Percentiles rank a stretch among this genome's conserved stretches.
Conservation (phyloP, 108 stramenopile species). For the Parmales sp. region DNA sequence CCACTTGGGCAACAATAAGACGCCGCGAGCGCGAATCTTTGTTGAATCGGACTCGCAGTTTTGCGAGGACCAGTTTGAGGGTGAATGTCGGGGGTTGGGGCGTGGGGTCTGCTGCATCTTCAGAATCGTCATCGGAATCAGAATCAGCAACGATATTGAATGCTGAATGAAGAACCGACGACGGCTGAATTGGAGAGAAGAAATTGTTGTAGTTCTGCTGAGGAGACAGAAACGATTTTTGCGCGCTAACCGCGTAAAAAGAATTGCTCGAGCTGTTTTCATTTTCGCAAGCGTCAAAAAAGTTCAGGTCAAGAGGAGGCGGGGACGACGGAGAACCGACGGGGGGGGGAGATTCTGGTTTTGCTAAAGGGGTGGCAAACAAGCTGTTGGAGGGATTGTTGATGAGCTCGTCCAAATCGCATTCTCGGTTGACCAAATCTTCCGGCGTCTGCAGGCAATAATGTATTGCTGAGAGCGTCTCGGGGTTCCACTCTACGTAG, state of each 20-base stretch:
- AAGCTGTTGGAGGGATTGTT: not conserved
- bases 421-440: too few relatives aligned
- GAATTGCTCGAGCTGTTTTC: not conserved
- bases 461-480: slow-evolving; percentile 53
- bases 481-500: slow-evolving; percentile 70
- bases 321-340: not conserved
- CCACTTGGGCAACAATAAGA: slow-evolving; percentile 56
- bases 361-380: not conserved
- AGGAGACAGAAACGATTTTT: not conserved
- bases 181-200: too few relatives aligned
- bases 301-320: not conserved
- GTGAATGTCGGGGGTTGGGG: not conserved
- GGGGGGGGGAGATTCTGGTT: not conserved
- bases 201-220: too few relatives aligned
- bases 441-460: slow-evolving; percentile 22
- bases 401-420: not conserved
- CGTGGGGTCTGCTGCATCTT: not conserved
- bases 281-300: not conserved
- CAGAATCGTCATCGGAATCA: not conserved
- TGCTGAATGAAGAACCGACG: not conserved
- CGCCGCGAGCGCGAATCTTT: slow-evolving; percentile 52
- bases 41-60: slow-evolving; percentile 52
- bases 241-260: not conserved
- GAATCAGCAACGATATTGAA: not conserved
- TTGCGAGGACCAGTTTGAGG: slow-evolving; percentile 36